Evolutionary conservation across 352 stramenopile species (phyloP).

Genomic region (Globisporangium spinosum): DNA sequence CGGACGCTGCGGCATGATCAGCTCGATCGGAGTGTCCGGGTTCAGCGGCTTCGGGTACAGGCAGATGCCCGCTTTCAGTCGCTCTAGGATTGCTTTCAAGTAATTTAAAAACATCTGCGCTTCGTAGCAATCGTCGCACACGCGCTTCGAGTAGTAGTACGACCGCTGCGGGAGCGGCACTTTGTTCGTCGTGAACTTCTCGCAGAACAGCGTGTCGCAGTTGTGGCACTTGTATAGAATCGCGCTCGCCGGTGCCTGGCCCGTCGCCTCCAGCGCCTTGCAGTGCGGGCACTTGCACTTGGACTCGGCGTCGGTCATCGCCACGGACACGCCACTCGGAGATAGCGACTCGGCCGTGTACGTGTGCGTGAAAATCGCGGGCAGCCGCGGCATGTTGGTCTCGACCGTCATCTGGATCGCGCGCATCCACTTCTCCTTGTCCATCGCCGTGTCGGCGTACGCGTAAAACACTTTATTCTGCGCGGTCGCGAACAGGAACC

Average conservation of each 20-base stretch:
- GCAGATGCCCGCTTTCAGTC: conserved; percentile 83
- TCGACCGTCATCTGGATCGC: conserved; percentile 83
- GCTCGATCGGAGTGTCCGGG: conserved; percentile 75
- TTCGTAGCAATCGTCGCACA: conserved; percentile 83
- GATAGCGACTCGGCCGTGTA: conserved; percentile 48
- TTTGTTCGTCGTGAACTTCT: conserved; percentile 80
- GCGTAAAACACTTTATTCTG: conserved; percentile 90
- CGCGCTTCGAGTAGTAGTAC: conserved; percentile 82
- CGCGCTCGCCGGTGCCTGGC: conserved; percentile 26
- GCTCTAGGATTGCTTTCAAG: conserved; percentile 79
- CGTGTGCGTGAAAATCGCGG: conserved; percentile 43
- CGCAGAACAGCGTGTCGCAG: conserved; percentile 75
- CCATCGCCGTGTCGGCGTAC: conserved; percentile 84
- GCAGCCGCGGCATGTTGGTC: conserved; percentile 70
- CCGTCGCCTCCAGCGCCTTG: conserved; percentile 32
- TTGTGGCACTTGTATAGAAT: conserved; percentile 82
- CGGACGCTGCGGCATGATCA: conserved; percentile 85
- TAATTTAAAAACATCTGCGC: conserved; percentile 86
- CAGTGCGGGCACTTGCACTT: conserved; percentile 72
- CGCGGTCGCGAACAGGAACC: conserved; percentile 85
- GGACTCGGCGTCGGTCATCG: conserved; percentile 52
- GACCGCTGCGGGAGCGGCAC: conserved; percentile 73
- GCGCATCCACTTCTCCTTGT: conserved; percentile 89
- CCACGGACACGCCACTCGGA: conserved; percentile 42
- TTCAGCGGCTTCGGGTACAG: conserved; percentile 85